These are phyloP conservation scores for Oryza meridionalis DNA, from an alignment of 176 grass and related monocot genomes.

Conservation along the genomic window DNA sequence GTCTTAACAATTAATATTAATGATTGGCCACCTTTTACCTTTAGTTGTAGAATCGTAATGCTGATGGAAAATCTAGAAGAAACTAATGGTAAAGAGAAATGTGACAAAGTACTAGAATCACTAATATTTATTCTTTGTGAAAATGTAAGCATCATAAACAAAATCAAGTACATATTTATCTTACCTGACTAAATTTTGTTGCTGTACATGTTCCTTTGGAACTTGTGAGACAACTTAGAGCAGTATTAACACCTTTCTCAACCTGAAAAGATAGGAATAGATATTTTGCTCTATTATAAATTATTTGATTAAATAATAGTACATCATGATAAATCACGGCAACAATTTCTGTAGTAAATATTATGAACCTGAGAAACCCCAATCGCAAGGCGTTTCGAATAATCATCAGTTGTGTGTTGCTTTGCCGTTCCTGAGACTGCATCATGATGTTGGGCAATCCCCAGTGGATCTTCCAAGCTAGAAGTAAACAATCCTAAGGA, in stretches of 20 bases:
- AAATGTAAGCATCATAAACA: neutral
- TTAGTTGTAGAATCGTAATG: neutral
- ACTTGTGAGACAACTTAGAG: conserved; percentile 64
- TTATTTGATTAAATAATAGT: neutral
- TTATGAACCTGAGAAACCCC: conserved; percentile 62
- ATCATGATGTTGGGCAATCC: conserved; percentile 91
- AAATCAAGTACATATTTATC: conserved; percentile 24
- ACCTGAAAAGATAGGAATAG: conserved; percentile 53
- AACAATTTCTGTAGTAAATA: conserved; percentile 4
- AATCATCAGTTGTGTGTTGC: conserved; percentile 90
- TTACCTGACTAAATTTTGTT: conserved; percentile 71
- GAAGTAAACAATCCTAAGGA: conserved; percentile 60
- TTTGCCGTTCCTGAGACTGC: conserved; percentile 82
- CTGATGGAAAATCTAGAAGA: neutral
- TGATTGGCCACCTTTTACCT: neutral
- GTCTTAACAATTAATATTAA: neutral
- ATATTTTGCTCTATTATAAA: neutral
- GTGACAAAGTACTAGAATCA: neutral
- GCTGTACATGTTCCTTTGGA: conserved; percentile 47
- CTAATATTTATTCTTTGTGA: neutral
- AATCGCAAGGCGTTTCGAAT: conserved; percentile 75
- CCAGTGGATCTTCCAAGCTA: conserved; percentile 83
- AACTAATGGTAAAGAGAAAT: neutral
- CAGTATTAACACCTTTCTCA: conserved; percentile 61
- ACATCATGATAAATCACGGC: too few species aligned